A percentile compares a stretch with the other conserved stretches of the same genome.
Conservation (phyloP, 2,329 filamentous ascomycete genomes). For the Leptographium radiaticola region DNA sequence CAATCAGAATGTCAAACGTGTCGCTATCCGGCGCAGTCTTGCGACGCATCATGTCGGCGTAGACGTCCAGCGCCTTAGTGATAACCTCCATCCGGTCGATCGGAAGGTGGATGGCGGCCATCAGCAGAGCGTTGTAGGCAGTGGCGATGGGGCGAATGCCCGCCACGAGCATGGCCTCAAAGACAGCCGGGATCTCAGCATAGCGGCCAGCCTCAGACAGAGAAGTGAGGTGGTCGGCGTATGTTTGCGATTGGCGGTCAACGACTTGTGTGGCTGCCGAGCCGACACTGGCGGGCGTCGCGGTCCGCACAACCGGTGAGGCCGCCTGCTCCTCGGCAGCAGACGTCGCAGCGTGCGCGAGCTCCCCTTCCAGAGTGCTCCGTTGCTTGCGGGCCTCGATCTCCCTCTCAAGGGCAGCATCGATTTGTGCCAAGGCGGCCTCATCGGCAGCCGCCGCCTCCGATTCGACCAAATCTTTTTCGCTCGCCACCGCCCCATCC, state of each 20-base stretch:
- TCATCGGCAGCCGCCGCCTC: constrained; percentile 21
- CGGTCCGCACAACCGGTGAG: constrained; percentile 27
- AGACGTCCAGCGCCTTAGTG: constrained; percentile 85
- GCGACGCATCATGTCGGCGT: constrained; percentile 87
- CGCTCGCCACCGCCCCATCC: background rate
- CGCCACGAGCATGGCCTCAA: constrained; percentile 77
- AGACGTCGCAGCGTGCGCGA: constrained; percentile 15
- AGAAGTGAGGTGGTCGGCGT: constrained; percentile 66
- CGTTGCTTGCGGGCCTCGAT: constrained; percentile 42
- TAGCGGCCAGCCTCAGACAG: constrained; percentile 62
- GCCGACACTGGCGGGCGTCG: constrained; percentile 31
- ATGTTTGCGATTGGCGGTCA: constrained; percentile 53
- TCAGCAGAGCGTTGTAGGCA: constrained; percentile 85
- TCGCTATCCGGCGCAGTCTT: constrained; percentile 68
- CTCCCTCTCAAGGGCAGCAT: constrained; percentile 72
- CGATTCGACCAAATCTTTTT: background rate
- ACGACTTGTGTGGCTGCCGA: constrained; percentile 48
- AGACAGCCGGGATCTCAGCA: constrained; percentile 78
- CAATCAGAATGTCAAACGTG: constrained; percentile 80
- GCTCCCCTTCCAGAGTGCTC: constrained; percentile 30
- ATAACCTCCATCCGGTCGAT: constrained; percentile 70
- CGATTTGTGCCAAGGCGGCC: constrained; percentile 63
- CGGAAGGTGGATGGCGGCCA: constrained; percentile 73
- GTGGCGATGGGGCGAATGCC: constrained; percentile 68
- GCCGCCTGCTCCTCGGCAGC: constrained; percentile 21